These are phyloP conservation scores for Solanum etuberosum DNA, from an alignment of 257 asterid species.

Conservation along the genomic window DNA sequence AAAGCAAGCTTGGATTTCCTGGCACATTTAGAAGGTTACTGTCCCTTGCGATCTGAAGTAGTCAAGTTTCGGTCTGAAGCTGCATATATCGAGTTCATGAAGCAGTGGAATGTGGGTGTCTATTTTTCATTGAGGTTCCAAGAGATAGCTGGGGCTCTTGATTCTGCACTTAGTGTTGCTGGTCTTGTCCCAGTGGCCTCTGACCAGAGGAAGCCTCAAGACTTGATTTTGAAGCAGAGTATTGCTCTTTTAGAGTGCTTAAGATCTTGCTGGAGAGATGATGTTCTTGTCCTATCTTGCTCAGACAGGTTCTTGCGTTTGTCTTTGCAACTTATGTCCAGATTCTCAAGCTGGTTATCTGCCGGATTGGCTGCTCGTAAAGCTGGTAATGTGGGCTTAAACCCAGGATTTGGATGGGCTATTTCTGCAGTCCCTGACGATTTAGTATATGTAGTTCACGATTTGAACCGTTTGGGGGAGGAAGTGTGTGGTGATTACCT, in stretches of 20 bases:
- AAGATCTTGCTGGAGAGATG: slow-evolving; percentile 91
- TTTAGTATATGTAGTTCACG: slow-evolving; percentile 71
- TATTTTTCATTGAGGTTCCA: slow-evolving; percentile 95
- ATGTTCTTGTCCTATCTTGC: slow-evolving; percentile 76
- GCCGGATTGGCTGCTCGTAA: slow-evolving; percentile 73
- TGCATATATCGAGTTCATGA: slow-evolving; percentile 77
- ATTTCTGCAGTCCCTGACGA: slow-evolving; percentile 74
- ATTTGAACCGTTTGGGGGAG: slow-evolving; percentile 47
- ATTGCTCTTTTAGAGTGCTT: slow-evolving; percentile 70
- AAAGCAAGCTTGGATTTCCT: slow-evolving; percentile 80
- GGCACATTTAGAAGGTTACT: slow-evolving; percentile 81
- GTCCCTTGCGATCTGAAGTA: slow-evolving; percentile 57
- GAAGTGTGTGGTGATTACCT: slow-evolving; percentile 69
- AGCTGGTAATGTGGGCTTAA: slow-evolving; percentile 44
- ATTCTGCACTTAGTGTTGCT: slow-evolving; percentile 65
- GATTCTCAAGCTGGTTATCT: slow-evolving; percentile 84
- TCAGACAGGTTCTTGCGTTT: slow-evolving; percentile 93
- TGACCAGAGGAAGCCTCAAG: slow-evolving; percentile 33
- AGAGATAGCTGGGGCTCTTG: slow-evolving; percentile 96
- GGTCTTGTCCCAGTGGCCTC: slow-evolving; percentile 36
- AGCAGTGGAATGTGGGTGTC: slow-evolving; percentile 92
- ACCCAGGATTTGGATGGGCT: slow-evolving; percentile 79
- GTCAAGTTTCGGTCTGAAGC: slow-evolving; percentile 69
- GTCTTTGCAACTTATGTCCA: slow-evolving; percentile 86
- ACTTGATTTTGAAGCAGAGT: slow-evolving; percentile 64